phyloP scores from a whole-genome alignment of 805 yeast species.

The Grigorovia yakushimaensis region DNA sequence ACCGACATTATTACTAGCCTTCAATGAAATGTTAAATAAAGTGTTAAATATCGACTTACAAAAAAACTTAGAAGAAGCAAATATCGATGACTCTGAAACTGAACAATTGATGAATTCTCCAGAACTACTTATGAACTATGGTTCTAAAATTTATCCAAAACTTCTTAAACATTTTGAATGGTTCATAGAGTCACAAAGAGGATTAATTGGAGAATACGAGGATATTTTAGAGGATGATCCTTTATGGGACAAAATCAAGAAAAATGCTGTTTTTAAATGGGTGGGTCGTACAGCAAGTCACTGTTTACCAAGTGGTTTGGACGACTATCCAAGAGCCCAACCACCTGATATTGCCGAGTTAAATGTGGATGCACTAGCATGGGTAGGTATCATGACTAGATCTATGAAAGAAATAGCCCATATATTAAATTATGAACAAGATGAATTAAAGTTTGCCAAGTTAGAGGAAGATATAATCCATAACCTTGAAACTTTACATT shows the following conservation, averaged over 20 bases:
- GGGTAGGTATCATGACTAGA: slow-evolving; percentile 91
- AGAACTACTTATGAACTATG: slow-evolving; percentile 47
- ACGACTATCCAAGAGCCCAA: slow-evolving; percentile 84
- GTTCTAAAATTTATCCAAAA: slow-evolving; percentile 62
- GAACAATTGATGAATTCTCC: slow-evolving; percentile 48
- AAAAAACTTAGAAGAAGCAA: slow-evolving; percentile 13
- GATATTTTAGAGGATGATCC: slow-evolving; percentile 20
- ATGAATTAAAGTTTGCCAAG: slow-evolving; percentile 40
- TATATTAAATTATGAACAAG: slow-evolving; percentile 48
- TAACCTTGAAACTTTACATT: slow-evolving; percentile 68
- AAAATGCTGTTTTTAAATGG: slow-evolving; percentile 77
- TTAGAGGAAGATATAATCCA: slow-evolving; percentile 47
- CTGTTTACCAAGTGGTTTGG: slow-evolving; percentile 87
- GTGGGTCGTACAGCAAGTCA: slow-evolving; percentile 79
- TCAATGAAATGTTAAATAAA: slow-evolving; percentile 45
- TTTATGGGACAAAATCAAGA: slow-evolving; percentile 32
- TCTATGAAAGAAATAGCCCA: slow-evolving; percentile 68
- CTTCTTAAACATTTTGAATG: slow-evolving; percentile 70
- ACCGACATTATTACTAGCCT: slow-evolving; percentile 77
- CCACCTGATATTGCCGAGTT: slow-evolving; percentile 82
- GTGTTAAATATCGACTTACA: slow-evolving; percentile 24
- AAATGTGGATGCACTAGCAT: slow-evolving; percentile 78
- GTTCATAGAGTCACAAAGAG: slow-evolving; percentile 75
- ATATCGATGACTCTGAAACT: slow-evolving; percentile 22
- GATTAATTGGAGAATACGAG: slow-evolving; percentile 62